Evolutionary conservation across 768 basidiomycete genomes (phyloP), one percentile per base, ranked within the genome.

Genomic region (Panaeolus cyanescens): DNA sequence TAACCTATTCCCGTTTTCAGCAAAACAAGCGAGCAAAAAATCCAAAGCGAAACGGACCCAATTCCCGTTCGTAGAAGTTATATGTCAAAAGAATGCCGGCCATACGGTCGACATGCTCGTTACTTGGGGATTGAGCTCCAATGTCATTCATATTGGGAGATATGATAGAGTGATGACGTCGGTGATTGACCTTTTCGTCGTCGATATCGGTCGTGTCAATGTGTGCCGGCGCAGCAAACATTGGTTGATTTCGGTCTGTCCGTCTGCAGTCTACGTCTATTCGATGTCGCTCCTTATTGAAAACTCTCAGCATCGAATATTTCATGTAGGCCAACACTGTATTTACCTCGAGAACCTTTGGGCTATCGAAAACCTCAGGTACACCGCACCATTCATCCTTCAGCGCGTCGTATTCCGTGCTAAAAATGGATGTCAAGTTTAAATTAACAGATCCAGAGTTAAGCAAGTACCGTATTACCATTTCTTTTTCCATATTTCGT

Each of bases 251-350:
- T 34, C 97, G 84, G 74, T 99, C 97, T 20, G 97, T 99, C 28
- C 97, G 85, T 60, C 96, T 89, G 68, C 97, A 99, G 71, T 99
- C 97, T 59, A 99, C 97, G 69, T 99, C 93, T 67, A 95, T 94
- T 25, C 93, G 86, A 75, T 95, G 93, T n/a, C 92, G 86, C 71
- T 95, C 93, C 89, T n/a, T 89, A 59, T 30, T 17, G 17, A 45
- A 30, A 55, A 22, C 28, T 32, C 22, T 60, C 20, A 59, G 59
- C 54, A 17, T 57, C 25, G 32, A 61, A n/a, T n/a, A n/a, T n/a
- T 32, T 10, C 56, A 45, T 59, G 59, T n/a, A 32, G 31, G 32
- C 59, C 10, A 72, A 39, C 56, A 64, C 67, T 5, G 12, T 28
- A 12, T 12, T 28, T 68, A 93, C 93, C 76, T 99, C 96, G 32